These are phyloP conservation scores for Macrocybe gigantea DNA, from an alignment of 768 basidiomycete genomes.

Conservation along the genomic window DNA sequence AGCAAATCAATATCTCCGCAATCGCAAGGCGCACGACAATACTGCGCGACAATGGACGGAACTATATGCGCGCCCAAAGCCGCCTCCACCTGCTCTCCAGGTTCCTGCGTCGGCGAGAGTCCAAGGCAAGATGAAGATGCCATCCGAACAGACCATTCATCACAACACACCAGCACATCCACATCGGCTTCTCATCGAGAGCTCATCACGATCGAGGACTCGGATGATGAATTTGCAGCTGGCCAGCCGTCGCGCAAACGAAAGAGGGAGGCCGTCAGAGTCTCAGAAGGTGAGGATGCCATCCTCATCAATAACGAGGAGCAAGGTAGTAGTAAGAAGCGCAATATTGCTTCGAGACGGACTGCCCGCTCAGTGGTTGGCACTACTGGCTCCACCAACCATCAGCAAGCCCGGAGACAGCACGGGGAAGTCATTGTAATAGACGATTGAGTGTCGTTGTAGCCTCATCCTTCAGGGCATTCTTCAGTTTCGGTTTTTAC, in stretches of 20 bases:
- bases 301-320: slow-evolving; percentile 10
- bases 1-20: slow-evolving; percentile 60
- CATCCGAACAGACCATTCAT: not conserved
- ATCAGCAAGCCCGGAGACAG: slow-evolving; percentile 5
- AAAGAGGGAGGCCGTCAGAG: slow-evolving; percentile 19
- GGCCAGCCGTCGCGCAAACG: slow-evolving; percentile 21
- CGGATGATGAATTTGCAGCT: slow-evolving; percentile 17
- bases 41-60: slow-evolving; percentile 79
- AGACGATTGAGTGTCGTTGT: slow-evolving; percentile 9
- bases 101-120: slow-evolving; percentile 15
- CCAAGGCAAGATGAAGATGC: slow-evolving; percentile 31
- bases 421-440: slow-evolving; percentile 41
- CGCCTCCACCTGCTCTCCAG: slow-evolving; percentile 12
- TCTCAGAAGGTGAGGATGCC: slow-evolving; percentile 20
- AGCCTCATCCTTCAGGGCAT: not conserved
- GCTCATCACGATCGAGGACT: slow-evolving; percentile 21
- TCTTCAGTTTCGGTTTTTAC: not conserved
- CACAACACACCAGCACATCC: slow-evolving; percentile 10
- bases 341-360: slow-evolving; percentile 13
- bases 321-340: slow-evolving; percentile 11
- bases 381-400: not conserved
- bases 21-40: slow-evolving; percentile 65
- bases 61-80: slow-evolving; percentile 43
- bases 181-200: not conserved
- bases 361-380: slow-evolving; percentile 10